Evolutionary conservation across 2,329 filamentous ascomycete species (phyloP), one percentile per base, ranked within the genome.

Genomic region (Arthrinium phaeospermum): DNA sequence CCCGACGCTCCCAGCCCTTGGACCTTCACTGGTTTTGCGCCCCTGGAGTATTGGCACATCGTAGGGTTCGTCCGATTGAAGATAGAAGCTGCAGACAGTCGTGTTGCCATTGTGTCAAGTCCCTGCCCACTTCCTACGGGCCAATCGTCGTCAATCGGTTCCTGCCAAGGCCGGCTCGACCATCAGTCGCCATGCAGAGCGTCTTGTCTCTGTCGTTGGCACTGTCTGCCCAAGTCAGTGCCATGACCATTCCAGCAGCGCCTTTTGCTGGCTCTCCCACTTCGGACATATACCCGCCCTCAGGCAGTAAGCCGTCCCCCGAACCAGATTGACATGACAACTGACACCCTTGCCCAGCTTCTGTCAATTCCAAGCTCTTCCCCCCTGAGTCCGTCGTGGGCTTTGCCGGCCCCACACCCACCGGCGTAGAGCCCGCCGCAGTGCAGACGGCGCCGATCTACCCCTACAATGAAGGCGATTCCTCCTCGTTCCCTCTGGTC

Each of bases 401-500:
- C 14, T 81, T 77, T 57, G 73, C 75, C 16, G 77, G 77, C 7
- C 74, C 77, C 13, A 81, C 78, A 0, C 72, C 74, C 12, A 81
- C 80, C 5, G 80, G 80, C 1, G 71, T 69, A 1, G 76, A 81
- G 68, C 77, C 80, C 4, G 78, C 77, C 1, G 79, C 78, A 22
- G 77, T 76, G 27, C 73, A 79, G 68, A 80, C 78, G 1, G 79
- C 79, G 7, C 73, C 77, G 13, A 61, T 72, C 1, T 81, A 80
- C 37, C 79, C 80, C 5, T 74, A 76, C 71, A 80, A 80, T 70
- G 57, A 73, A 4, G 78, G 77, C 14, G 74, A 76, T 10, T 72
- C 77, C n/a, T 76, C 77, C 69, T 74, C 79, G 37, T 81, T 81
- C 72, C 80, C 80, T 8, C 76, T 81, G n/a, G 73, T 79, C 6